phyloP scores from a whole-genome alignment of 1,284 basidiomycete species.

The Clitocybe nebularis region DNA sequence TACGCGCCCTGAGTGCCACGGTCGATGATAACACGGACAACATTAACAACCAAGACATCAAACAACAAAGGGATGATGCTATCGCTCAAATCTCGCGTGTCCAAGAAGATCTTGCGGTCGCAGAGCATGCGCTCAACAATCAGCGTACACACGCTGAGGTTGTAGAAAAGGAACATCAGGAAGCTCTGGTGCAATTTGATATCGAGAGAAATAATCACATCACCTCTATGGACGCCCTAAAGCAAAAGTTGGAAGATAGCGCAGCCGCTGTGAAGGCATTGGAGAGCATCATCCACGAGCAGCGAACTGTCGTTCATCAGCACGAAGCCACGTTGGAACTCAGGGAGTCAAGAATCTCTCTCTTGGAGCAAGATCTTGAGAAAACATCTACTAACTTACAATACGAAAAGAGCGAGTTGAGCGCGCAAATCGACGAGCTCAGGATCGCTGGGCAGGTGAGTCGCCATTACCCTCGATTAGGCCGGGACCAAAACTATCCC shows the following conservation, averaged over 20 bases:
- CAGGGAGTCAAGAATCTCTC: conserved; percentile 54
- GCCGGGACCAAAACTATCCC: too few species aligned
- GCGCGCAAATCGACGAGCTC: conserved; percentile 74
- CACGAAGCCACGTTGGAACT: conserved; percentile 45
- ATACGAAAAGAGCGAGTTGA: conserved; percentile 64
- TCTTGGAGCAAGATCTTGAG: conserved; percentile 48
- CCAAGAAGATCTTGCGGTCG: conserved; percentile 43
- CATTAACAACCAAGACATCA: conserved; percentile 31
- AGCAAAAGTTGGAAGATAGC: conserved; percentile 38
- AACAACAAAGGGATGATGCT: conserved; percentile 46
- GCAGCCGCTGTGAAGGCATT: conserved; percentile 43
- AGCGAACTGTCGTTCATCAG: conserved; percentile 44
- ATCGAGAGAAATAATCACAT: conserved; percentile 39
- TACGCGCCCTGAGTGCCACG: conserved; percentile 23
- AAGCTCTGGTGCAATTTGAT: conserved; percentile 41
- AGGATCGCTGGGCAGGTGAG: conserved; percentile 77
- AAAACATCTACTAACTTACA: conserved; percentile 47
- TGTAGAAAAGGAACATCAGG: conserved; percentile 44
- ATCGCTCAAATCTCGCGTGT: conserved; percentile 37
- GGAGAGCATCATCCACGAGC: conserved; percentile 45
- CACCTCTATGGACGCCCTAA: conserved; percentile 25
- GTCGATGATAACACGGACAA: conserved; percentile 25
- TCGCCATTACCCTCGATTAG: too few species aligned
- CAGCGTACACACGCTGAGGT: conserved; percentile 48
- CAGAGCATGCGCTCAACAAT: conserved; percentile 46